Conservation (phyloP, 257 asterid genomes). For the Ajuga chamaepitys region DNA sequence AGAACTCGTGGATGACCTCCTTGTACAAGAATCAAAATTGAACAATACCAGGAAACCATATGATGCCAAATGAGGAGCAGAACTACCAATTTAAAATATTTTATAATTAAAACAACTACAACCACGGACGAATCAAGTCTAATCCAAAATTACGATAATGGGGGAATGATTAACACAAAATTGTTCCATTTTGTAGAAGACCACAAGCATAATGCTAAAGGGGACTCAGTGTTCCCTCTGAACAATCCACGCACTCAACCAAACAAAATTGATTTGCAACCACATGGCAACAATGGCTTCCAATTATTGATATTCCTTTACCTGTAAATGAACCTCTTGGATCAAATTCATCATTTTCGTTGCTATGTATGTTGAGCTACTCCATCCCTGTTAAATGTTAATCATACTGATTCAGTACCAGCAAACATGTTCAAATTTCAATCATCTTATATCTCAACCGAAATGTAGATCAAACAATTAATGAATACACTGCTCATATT, state of each 20-base stretch:
- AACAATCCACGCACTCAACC: conserved; percentile 1
- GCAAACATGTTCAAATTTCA: not conserved
- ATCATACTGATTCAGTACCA: conserved; percentile 20
- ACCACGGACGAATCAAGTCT: no score
- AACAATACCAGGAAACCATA: not conserved
- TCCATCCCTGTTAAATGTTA: conserved; percentile 54
- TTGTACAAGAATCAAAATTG: not conserved
- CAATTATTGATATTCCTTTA: conserved; percentile 19
- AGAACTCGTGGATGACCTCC: not conserved
- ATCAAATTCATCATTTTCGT: conserved; percentile 79
- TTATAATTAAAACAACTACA: not conserved
- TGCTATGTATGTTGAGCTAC: conserved; percentile 42
- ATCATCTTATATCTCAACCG: not conserved
- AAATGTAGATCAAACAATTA: not conserved
- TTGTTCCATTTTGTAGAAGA: not conserved
- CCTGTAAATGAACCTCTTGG: conserved; percentile 87
- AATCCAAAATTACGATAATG: not conserved
- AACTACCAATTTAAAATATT: not conserved
- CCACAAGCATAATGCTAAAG: not conserved
- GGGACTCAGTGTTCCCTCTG: not conserved
- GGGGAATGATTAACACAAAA: not conserved
- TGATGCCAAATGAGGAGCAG: not conserved
- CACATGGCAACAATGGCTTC: conserved; percentile 4
- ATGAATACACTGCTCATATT: not conserved
- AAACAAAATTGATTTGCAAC: not conserved